These are phyloP conservation scores for Fraxinus sp. DNA, from an alignment of 305 asterid genomes.

Conservation along the genomic window DNA sequence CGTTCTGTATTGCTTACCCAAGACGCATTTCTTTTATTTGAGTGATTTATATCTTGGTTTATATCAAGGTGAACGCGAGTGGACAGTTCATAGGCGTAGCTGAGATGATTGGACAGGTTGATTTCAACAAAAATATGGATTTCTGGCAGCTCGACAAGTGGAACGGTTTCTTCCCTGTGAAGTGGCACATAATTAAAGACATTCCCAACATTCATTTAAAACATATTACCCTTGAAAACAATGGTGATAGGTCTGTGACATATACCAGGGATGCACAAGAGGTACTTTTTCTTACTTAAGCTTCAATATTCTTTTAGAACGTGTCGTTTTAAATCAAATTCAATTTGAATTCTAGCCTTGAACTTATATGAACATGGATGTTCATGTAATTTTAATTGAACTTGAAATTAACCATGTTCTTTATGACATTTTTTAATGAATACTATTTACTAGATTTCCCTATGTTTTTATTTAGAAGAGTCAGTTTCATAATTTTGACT, in stretches of 20 bases:
- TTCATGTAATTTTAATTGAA: background rate
- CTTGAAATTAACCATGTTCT: background rate
- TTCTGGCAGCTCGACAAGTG: slow-evolving; percentile 88
- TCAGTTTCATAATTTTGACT: background rate
- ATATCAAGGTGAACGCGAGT: slow-evolving; percentile 64
- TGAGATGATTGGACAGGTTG: slow-evolving; percentile 77
- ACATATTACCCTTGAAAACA: slow-evolving; percentile 67
- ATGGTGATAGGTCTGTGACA: slow-evolving; percentile 60
- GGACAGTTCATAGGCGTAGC: slow-evolving; percentile 86
- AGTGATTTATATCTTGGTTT: background rate
- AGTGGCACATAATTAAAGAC: slow-evolving; percentile 76
- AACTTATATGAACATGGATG: background rate
- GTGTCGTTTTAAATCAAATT: background rate
- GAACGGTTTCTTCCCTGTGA: slow-evolving; percentile 73
- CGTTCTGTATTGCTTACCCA: background rate
- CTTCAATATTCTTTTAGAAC: background rate
- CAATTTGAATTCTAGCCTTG: background rate
- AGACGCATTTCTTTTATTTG: background rate
- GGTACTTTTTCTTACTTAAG: slow-evolving; percentile 33
- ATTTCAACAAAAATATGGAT: slow-evolving; percentile 71
- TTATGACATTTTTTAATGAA: background rate
- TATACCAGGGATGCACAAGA: slow-evolving; percentile 77
- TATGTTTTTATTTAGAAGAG: background rate
- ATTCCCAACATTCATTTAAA: slow-evolving; percentile 51
- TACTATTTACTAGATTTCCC: background rate